These are phyloP conservation scores for Russula sp. DNA, from an alignment of 768 basidiomycete species.

Conservation along the genomic window DNA sequence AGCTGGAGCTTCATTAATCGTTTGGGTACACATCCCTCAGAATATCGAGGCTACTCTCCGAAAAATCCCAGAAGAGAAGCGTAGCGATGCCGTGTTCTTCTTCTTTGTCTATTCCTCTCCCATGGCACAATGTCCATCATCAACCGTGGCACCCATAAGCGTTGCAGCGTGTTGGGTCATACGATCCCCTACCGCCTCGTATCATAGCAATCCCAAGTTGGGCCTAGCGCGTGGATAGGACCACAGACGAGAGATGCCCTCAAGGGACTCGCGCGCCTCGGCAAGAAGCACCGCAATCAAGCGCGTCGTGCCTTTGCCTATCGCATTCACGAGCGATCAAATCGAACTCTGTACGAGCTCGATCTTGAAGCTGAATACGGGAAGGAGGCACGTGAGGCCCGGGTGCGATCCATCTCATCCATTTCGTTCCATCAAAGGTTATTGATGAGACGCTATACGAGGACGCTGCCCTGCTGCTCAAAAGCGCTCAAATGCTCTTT, in stretches of 20 bases:
- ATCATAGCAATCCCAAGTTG: conserved; percentile 98
- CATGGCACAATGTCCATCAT: conserved; percentile 98
- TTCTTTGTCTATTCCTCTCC: conserved; percentile 98
- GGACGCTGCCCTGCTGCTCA: no score
- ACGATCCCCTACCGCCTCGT: conserved; percentile 88
- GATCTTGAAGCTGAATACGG: conserved; percentile 82
- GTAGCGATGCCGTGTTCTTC: conserved; percentile 75
- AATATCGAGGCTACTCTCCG: conserved; percentile 80
- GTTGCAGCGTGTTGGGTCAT: conserved; percentile 84
- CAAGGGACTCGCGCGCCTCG: conserved; percentile 77
- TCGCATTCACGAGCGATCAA: conserved; percentile 98
- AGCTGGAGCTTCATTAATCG: conserved; percentile 98
- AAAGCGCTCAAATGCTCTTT: no score
- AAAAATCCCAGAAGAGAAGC: conserved; percentile 68
- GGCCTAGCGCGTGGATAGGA: conserved; percentile 97
- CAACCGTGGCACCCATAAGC: conserved; percentile 97
- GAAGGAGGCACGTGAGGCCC: conserved; percentile 86
- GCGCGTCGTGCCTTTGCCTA: conserved; percentile 82
- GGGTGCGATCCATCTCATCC: conserved; percentile 46
- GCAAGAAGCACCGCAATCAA: no score
- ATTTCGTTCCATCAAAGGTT: not conserved
- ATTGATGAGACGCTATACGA: no score
- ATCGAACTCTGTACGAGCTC: conserved; percentile 95
- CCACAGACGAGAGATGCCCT: conserved; percentile 92
- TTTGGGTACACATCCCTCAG: conserved; percentile 93